Base-by-base conservation (phyloP, 257 asterid genomes). In the Fraxinus cuspidata region DNA sequence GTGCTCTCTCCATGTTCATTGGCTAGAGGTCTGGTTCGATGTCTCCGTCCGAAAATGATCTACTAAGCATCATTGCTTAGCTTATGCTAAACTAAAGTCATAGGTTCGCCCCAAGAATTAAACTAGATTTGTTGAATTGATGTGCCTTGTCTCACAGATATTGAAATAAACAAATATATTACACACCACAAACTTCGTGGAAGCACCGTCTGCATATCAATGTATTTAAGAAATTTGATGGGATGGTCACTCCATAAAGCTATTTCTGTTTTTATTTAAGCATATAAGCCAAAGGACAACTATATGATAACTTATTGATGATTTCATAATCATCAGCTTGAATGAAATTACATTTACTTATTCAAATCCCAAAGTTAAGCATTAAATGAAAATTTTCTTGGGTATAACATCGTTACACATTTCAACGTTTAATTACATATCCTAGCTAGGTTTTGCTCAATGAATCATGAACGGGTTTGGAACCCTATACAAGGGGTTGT, bases 171-270 rank as follows among this genome's bases (percentile, higher is more conserved):
- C 34, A 31, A 3, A 31, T 31, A 29, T 4, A 29, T 2, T 2
- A 32, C 51, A 78, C 71, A 65, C 82, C 82, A 85, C 60, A 63
- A 71, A 71, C 81, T 80, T 71, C 60, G 82, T 79, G 71, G 53
- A 69, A 75, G 68, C 85, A 78, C 71, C 53, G 44, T 29, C 29
- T 71, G 29, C 35, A 18, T 53, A 35, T 40, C 16, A 25, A 47
- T 77, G 38, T 28, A 56, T 70, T 34, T 78, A n/a, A 70, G 31
- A 60, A 60, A 31, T 23, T 25, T 5, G 11, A 19, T 56, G 65
- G 65, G 8, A 6, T n/a, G 65, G 29, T 66, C 79, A 76, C 31
- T 64, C 42, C 42, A 72, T n/a, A 68, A 16, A 47, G 12, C 69
- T 37, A 21, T 64, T 72, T 65, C 37, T 76, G 18, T 60, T 65